phyloP scores from a whole-genome alignment of 148 eudicot genomes.

The Spergularia marina region DNA sequence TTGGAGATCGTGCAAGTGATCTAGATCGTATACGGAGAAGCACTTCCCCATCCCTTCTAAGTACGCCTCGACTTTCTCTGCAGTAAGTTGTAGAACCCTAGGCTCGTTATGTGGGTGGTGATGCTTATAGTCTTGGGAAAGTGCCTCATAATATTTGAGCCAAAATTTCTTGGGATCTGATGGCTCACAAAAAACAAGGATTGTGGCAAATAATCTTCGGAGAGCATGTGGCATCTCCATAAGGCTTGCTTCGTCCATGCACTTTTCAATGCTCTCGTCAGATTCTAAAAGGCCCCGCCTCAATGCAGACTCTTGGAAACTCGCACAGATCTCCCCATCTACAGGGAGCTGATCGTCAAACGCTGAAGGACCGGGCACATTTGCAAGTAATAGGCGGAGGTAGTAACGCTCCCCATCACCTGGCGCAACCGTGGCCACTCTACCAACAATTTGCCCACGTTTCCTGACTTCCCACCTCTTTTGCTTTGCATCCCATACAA shows the following conservation, averaged over 20 bases:
- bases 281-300: not conserved
- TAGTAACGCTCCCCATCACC: not conserved
- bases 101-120: too few relatives aligned
- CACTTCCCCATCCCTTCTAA: too few relatives aligned
- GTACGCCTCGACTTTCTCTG: too few relatives aligned
- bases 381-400: not conserved
- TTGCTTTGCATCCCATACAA: not conserved
- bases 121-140: too few relatives aligned
- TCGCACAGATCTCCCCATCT: not conserved
- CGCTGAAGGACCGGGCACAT: not conserved
- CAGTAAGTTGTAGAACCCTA: too few relatives aligned
- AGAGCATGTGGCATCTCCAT: conserved; percentile 2
- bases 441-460: not conserved
- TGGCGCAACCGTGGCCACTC: not conserved
- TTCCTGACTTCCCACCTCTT: not conserved
- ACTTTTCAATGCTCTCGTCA: not conserved
- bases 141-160: too few relatives aligned
- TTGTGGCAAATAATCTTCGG: not conserved
- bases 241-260: not conserved
- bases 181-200: not conserved
- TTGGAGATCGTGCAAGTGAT: too few relatives aligned
- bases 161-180: not conserved
- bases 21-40: too few relatives aligned
- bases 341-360: not conserved
- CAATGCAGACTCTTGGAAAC: not conserved